Conservation (phyloP, 371 early-diverging fungal species). For the Phascolomyces articulosus region DNA sequence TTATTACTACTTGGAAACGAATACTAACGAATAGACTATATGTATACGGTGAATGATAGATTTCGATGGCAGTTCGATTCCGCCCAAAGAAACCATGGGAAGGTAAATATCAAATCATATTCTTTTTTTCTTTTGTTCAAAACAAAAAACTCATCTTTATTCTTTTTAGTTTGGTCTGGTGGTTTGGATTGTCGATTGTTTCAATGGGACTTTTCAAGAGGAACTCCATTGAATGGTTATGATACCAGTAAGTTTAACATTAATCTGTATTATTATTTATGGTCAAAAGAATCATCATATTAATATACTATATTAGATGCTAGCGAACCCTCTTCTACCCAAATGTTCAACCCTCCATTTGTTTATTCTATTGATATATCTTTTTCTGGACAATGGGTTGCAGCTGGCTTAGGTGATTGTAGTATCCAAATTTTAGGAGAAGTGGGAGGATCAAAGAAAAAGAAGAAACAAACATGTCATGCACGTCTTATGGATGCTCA, state of each 20-base stretch:
- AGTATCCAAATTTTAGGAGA: slow-evolving; percentile 26
- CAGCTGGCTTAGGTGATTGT: slow-evolving; percentile 47
- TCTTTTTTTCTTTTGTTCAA: no score
- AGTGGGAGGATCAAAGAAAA: slow-evolving; percentile 11
- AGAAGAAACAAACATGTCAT: slow-evolving; percentile 6
- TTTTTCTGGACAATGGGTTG: slow-evolving; percentile 37
- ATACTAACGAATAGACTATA: no score
- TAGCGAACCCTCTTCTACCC: slow-evolving; percentile 31
- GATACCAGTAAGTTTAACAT: slow-evolving; percentile 30
- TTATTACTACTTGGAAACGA: no score
- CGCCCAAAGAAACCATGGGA: slow-evolving; percentile 50
- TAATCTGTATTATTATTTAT: neutral
- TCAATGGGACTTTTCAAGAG: slow-evolving; percentile 52
- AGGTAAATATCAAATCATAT: slow-evolving; percentile 21
- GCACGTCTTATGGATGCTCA: slow-evolving; percentile 35
- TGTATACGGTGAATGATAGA: no score
- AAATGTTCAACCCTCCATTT: slow-evolving; percentile 58
- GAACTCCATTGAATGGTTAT: slow-evolving; percentile 25
- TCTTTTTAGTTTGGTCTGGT: slow-evolving; percentile 48
- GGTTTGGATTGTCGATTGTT: slow-evolving; percentile 48
- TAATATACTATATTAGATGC: slow-evolving; percentile 21
- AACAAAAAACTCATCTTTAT: neutral
- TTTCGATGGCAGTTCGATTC: slow-evolving; percentile 49
- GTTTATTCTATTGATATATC: slow-evolving; percentile 38
- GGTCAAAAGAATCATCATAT: neutral